Evolutionary conservation across 768 basidiomycete genomes (phyloP).

Genomic region (Trametes villosa): DNA sequence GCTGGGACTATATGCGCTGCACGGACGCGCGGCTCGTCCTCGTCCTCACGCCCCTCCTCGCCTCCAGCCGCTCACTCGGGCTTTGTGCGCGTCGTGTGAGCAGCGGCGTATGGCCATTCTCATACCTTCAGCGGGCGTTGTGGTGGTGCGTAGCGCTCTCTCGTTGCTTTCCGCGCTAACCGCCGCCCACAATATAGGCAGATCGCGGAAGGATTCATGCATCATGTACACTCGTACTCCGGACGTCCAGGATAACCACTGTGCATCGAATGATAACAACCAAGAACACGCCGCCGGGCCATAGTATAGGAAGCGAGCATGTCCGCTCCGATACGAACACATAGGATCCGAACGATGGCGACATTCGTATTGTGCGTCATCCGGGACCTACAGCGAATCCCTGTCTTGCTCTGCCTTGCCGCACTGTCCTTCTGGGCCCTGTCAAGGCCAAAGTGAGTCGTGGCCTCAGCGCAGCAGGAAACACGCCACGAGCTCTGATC

Average conservation of each 20-base stretch:
- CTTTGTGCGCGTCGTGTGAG: not conserved
- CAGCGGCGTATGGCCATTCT: not conserved
- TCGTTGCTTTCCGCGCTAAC: not conserved
- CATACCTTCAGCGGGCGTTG: not conserved
- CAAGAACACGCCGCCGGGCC: too few species aligned
- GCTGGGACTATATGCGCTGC: not conserved
- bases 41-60: not conserved
- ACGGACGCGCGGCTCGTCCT: constrained; percentile 4
- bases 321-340: not conserved
- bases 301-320: too few species aligned
- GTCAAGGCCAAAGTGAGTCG: too few species aligned
- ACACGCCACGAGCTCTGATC: too few species aligned
- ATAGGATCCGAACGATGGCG: not conserved
- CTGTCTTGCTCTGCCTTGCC: too few species aligned
- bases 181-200: not conserved
- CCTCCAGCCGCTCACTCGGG: not conserved
- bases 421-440: too few species aligned
- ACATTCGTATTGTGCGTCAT: too few species aligned
- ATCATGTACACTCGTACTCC: not conserved
- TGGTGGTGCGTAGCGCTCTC: not conserved
- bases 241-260: too few species aligned
- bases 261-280: too few species aligned
- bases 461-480: too few species aligned
- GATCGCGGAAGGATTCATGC: not conserved
- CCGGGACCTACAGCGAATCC: too few species aligned